These are phyloP conservation scores for Eucalyptus coolabah DNA, from an alignment of 345 rosid species.

Conservation along the genomic window DNA sequence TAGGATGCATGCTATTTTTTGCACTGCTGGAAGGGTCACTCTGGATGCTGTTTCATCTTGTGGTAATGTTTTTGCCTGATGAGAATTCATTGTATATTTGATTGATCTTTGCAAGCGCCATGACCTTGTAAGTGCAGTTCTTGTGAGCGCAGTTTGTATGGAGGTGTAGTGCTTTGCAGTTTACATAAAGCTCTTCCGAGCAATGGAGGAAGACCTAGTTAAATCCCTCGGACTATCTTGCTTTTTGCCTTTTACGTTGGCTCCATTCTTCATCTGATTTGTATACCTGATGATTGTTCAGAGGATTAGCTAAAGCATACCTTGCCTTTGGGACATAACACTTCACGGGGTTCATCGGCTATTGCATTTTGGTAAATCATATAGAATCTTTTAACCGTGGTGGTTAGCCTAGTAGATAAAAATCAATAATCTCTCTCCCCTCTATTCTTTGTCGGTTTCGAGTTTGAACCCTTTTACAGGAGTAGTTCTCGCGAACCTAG, in stretches of 20 bases:
- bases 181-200: not conserved
- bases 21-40: not conserved
- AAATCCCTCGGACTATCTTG: not conserved
- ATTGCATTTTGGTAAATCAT: not conserved
- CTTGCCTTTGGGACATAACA: not conserved
- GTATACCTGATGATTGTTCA: not conserved
- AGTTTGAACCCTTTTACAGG: not conserved
- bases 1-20: not conserved
- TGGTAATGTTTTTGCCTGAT: not conserved
- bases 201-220: not conserved
- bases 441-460: not conserved
- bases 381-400: not conserved
- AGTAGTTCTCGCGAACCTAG: not conserved
- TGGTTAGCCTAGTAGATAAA: not conserved
- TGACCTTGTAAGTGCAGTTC: not conserved
- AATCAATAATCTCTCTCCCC: not conserved
- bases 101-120: not conserved
- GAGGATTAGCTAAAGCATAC: not conserved
- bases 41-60: not conserved
- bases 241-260: not conserved
- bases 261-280: not conserved
- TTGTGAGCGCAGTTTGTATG: not conserved
- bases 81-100: not conserved
- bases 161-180: not conserved
- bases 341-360: not conserved